Evolutionary conservation across 495 filamentous ascomycete species (phyloP), one percentile per base, ranked within the genome.

Genomic region (Aspergillus ostianus): DNA sequence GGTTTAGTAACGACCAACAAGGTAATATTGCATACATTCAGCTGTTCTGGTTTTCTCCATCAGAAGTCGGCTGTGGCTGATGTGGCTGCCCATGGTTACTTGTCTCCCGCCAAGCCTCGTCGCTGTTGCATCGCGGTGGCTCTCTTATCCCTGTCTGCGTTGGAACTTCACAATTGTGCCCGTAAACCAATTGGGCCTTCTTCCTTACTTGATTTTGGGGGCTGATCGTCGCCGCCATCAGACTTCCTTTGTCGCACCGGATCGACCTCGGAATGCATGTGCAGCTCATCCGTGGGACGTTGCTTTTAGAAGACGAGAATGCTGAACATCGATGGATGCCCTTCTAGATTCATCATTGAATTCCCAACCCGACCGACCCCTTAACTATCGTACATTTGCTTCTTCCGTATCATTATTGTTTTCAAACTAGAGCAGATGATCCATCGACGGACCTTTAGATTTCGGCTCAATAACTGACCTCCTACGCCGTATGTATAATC

Each of bases 11-110:
- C 23, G 4, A 26, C 23, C 4, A 26, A 26, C 23, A 41, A 15
- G 0, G 9, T 15, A 41, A 4, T 41, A 41, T 41, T 41, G 41
- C 51, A 53, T 41, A 53, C 7, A 53, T 53, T 6, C 51, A 53
- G 49, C 21, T 17, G 41, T 12, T 32, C n/a, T 21, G 4, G 18
- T 21, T 10, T n/a, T 15, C 13, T 26, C 23, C 10, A 18, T 19
- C 23, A 56, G 47, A 56, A 47, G 18, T 46, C 54, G 50, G 63
- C 50, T 57, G 64, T 60, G 57, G 64, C 60, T 64, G 55, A 51
- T 44, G 62, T 61, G 62, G 58, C 58, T 66, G 51, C 50, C 46
- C 32, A 48, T 29, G 19, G 53, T 57, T 62, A 32, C 44, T 56
- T 56, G 10, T 15, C 3, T 41, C 13, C 12, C 13, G 36, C 36